Evolutionary conservation across 2,329 filamentous ascomycete genomes (phyloP).

Genomic region (Neonectria sp.): DNA sequence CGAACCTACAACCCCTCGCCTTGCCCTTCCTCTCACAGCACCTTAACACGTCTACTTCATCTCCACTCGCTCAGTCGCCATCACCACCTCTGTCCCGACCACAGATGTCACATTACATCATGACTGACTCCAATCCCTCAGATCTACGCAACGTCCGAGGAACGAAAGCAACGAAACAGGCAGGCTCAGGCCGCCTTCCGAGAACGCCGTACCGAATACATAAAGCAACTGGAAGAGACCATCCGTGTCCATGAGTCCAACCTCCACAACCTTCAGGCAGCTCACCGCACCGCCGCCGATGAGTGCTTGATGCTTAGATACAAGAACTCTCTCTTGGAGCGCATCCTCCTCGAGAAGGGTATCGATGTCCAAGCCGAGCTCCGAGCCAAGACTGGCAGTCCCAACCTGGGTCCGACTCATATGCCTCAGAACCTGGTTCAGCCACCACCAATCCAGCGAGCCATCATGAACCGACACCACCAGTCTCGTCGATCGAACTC

Average conservation of each 20-base stretch:
- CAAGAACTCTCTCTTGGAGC: constrained; percentile 96
- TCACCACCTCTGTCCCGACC: not conserved
- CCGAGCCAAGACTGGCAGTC: constrained; percentile 91
- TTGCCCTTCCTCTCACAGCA: not conserved
- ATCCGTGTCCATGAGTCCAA: constrained; percentile 98
- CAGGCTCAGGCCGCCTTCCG: constrained; percentile 98
- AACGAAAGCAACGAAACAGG: constrained; percentile 96
- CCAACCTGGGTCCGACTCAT: constrained; percentile 80
- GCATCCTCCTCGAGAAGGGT: constrained; percentile 96
- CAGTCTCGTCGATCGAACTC: constrained; percentile 80
- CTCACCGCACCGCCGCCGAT: constrained; percentile 93
- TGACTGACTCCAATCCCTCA: constrained; percentile 56
- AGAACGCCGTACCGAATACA: constrained; percentile 97
- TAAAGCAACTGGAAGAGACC: constrained; percentile 97
- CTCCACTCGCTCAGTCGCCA: not conserved
- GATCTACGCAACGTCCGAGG: constrained; percentile 99
- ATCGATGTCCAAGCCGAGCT: constrained; percentile 98
- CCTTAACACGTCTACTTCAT: too few relatives aligned
- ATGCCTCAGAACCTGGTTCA: constrained; percentile 79
- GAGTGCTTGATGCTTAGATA: constrained; percentile 99
- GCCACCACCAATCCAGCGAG: constrained; percentile 83
- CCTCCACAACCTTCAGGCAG: constrained; percentile 91
- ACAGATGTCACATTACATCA: constrained; percentile 23
- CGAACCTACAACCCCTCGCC: not conserved
- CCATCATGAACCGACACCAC: constrained; percentile 86